Evolutionary conservation across 2,329 filamentous ascomycete species (phyloP), one percentile per base, ranked within the genome.

Genomic region (Penicillium olsonii): DNA sequence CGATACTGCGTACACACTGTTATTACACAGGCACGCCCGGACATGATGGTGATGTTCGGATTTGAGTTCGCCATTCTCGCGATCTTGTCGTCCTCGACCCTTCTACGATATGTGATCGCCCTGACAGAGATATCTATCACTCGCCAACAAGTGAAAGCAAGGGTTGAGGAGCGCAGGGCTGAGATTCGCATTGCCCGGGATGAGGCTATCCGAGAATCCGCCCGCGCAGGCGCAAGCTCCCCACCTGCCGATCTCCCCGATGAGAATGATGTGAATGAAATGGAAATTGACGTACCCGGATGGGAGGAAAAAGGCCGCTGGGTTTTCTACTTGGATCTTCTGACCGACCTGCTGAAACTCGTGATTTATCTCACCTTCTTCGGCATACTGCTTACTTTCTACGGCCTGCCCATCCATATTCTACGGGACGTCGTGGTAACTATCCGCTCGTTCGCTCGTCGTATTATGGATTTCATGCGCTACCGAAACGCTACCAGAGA

Each of bases 31-130:
- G 90, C 92, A 2, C 82, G 88, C n/a, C 91, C 92, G 0, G 94
- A 95, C 51, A 97, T 99, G 88, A 99, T 97, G 91, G 91, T 99
- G 55, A 97, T 99, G 91, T 99, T 99, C 65, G 84, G 95, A 5
- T 99, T 99, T 62, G 94, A 99, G 70, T 97, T 97, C 66, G 92
- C 92, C 31, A 85, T 99, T 37, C 75, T 97, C 52, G 80, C 84
- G 2, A 87, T 95, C 9, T 86, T 85, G 43, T 95, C 92, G 1
- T 78, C 84, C 44, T 91, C 92, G 40, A 96, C 91, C 0, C 80
- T 83, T 2, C 78, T 84, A 46, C 85, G 92, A 52, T 99, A 99
- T 70, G 70, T 82, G 17, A 81, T 97, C 42, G 88, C 87, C 3
- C 72, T 96, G 37, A 77, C 85, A 8, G 94, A 99, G 69, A 83